Base-by-base conservation (phyloP, 1,284 basidiomycete genomes). In the Ganoderma multipileum region DNA sequence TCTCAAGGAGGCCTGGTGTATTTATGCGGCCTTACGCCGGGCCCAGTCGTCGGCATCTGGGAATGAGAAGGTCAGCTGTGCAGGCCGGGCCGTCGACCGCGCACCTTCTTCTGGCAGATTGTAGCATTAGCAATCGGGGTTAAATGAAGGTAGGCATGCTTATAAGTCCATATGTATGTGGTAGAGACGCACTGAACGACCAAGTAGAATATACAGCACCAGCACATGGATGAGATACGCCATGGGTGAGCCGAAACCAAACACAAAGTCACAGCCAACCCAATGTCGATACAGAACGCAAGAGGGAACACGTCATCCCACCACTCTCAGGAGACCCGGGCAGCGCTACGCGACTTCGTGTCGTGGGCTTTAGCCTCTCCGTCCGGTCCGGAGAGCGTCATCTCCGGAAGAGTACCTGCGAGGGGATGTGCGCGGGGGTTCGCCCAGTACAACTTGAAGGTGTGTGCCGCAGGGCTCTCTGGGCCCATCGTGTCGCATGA, bases 391-490 rank as follows among this genome's bases (percentile, higher is more conserved):
- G 67, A 72, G 30, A 75, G 68, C 7, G 64, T 71, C 65, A 68
- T 71, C 7, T 66, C 69, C 2, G 74, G 72, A 47, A 72, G 67
- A 18, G 59, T 42, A 0, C 75, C 75, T 2, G 74, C 65, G 28
- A 75, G 68, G n/a, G 69, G 71, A 60, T 76, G 74, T 0, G 74
- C 69, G 28, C 74, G 69, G 5, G 75, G 75, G 60, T 76, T 75
- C 28, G 73, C 72, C 75, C 75, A 76, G 58, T 76, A 74, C 74
- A 75, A 72, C 68, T 76, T 76, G 71, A 76, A 74, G 58, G 67
- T 73, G 59, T 70, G 75, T 16, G 74, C 71, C 2, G 75, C 67
- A 36, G 68, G 63, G 36, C 75, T 72, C 41, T 75, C 74, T 3
- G 68, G 72, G 7, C 75, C 73, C 23, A 72, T 68, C 11, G 73